Evolutionary conservation across 139 green algal species (phyloP).

Genomic region (Tetradesmus lagerheimii): DNA sequence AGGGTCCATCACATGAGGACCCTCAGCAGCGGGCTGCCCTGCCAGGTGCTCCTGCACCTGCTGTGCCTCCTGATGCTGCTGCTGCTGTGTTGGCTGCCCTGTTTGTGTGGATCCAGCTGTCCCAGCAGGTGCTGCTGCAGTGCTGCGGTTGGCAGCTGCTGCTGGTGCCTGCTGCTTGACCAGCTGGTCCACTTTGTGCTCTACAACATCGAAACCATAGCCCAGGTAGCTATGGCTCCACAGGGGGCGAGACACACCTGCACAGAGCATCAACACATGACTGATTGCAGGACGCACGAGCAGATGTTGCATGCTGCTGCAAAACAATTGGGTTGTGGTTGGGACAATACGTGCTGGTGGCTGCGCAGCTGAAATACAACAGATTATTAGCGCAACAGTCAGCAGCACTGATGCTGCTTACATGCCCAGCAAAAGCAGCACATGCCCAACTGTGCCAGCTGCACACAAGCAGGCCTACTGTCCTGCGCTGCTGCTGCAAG

Average conservation of each 20-base stretch:
- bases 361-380: no score
- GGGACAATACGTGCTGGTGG: no score
- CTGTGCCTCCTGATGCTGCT: not conserved
- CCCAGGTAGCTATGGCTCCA: conserved; percentile 71
- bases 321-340: no score
- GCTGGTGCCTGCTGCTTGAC: conserved; percentile 16
- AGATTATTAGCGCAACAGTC: no score
- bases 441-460: not conserved
- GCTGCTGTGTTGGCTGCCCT: not conserved
- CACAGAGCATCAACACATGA: not conserved
- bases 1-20: conserved; percentile 14
- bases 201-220: conserved; percentile 58
- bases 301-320: not conserved
- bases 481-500: not conserved
- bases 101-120: not conserved
- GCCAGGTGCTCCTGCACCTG: not conserved
- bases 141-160: conserved; percentile 16
- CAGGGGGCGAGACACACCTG: conserved; percentile 53
- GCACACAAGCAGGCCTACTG: not conserved
- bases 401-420: no score
- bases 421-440: no score
- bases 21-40: not conserved
- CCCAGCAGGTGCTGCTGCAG: not conserved
- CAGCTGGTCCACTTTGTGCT: conserved; percentile 17
- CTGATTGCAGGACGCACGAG: not conserved